These are phyloP conservation scores for Exutisphaerella laricina DNA, from an alignment of 2,329 filamentous ascomycete genomes.

Conservation along the genomic window DNA sequence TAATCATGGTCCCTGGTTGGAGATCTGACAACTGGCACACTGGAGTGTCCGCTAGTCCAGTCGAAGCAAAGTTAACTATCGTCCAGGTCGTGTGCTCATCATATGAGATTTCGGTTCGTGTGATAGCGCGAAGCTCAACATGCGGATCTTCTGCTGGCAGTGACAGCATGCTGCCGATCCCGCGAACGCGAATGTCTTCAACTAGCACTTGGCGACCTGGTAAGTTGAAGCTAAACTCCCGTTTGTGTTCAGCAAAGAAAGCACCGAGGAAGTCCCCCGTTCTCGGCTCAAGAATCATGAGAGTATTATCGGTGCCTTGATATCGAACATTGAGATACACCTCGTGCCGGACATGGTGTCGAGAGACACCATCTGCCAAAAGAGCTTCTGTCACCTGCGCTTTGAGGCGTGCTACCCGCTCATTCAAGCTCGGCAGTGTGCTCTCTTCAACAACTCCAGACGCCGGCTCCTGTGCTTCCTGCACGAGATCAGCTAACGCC, in stretches of 20 bases:
- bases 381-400: conserved; percentile 64
- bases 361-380: conserved; percentile 70
- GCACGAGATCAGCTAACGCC: conserved; percentile 87
- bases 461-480: conserved; percentile 77
- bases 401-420: conserved; percentile 74
- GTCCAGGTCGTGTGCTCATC: conserved; percentile 60
- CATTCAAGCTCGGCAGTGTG: conserved; percentile 57
- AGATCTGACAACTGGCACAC: conserved; percentile 78
- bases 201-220: conserved; percentile 81
- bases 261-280: conserved; percentile 73
- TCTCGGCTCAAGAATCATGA: conserved; percentile 78
- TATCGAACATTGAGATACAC: conserved; percentile 95
- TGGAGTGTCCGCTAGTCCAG: conserved; percentile 66
- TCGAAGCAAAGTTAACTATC: conserved; percentile 75
- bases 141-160: conserved; percentile 76
- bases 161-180: conserved; percentile 82
- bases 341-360: conserved; percentile 72
- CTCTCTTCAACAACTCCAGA: conserved; percentile 51
- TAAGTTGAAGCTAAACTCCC: conserved; percentile 89
- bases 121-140: conserved; percentile 68
- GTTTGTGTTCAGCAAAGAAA: conserved; percentile 80
- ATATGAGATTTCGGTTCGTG: conserved; percentile 51
- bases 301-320: conserved; percentile 78
- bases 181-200: conserved; percentile 81
- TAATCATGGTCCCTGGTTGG: conserved; percentile 63